Base-by-base conservation (phyloP, 805 yeast genomes). In the Lachancea lanzarotensis region DNA sequence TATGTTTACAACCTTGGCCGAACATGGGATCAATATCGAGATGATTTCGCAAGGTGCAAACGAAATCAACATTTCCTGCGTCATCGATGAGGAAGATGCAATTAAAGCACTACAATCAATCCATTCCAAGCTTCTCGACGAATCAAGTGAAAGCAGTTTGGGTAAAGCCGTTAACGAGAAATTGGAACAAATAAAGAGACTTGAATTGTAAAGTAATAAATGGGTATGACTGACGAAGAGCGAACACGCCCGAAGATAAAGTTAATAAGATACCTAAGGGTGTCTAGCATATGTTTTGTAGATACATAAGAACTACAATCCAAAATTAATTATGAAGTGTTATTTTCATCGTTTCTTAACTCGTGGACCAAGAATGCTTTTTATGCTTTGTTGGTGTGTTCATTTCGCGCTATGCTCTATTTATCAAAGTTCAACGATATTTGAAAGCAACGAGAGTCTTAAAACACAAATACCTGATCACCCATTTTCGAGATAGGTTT, bases 41-140 rank as follows among this genome's bases (percentile, higher is more conserved):
- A 93, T 93, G 98, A 93, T 93, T 67, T 79, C 89, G 46, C 98
- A 93, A 74, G 98, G 98, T 57, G 96, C 98, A 16, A 91, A 91
- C 60, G 98, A 93, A 68, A 93, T 93, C 60, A 93, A 93, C 65
- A 93, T 93, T 43, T 85, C 95, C 29, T 95, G 97, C 52, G 98
- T 93, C 43, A 88, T 93, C 50, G 85, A 84, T 52, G 88, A 85
- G 53, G 69, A 70, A 45, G 93, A 93, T 59, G 81, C 95, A 12
- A 68, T 87, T 26, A 84, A 85, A 63, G 98, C 98, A 3, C 73
- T 93, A 53, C 81, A 81, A 60, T 83, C 89, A 4, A 80, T 93
- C 47, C 98, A 93, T 62, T 83, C 82, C 36, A 80, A 78, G 47
- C 67, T 91, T 49, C 67, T 91, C 52, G 82, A 81, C 51, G 34